Percentiles rank a stretch among this genome's conserved stretches.
Conservation (phyloP, 2,329 filamentous ascomycete species). For the Proliferodiscus dingleyae region DNA sequence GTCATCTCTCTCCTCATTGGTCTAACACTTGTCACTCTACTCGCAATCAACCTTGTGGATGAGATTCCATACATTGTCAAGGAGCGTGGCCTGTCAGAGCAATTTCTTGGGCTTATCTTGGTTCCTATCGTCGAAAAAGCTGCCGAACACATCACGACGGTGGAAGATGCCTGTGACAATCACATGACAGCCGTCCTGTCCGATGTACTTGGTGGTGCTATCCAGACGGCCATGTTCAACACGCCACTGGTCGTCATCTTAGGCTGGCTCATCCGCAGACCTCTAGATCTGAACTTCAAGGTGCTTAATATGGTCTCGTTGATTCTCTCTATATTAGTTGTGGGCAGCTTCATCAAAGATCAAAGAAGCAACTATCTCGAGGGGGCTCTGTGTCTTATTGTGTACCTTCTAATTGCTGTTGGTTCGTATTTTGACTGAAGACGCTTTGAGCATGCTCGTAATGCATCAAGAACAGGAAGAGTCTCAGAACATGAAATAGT, state of each 20-base stretch:
- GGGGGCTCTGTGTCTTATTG: too few relatives aligned
- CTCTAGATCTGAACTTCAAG: constrained; percentile 79
- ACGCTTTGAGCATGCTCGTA: too few relatives aligned
- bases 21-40: background rate
- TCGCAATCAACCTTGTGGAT: background rate
- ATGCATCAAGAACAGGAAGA: too few relatives aligned
- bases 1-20: background rate
- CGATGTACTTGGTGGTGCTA: constrained; percentile 58
- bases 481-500: too few relatives aligned
- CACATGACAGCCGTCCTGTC: constrained; percentile 41
- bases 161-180: background rate
- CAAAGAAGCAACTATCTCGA: too few relatives aligned
- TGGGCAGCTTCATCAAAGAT: constrained; percentile 83
- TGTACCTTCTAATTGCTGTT: too few relatives aligned
- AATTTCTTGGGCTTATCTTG: background rate
- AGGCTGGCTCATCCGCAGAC: constrained; percentile 67
- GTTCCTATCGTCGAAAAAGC: background rate
- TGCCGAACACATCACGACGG: background rate
- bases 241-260: constrained; percentile 78
- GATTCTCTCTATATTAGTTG: constrained; percentile 77
- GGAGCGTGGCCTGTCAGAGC: background rate
- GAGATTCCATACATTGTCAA: background rate
- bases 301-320: constrained; percentile 82
- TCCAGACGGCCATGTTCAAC: constrained; percentile 87
- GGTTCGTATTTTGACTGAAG: too few relatives aligned